phyloP scores from a whole-genome alignment of 768 basidiomycete genomes.

The Gymnopilus dilepis region DNA sequence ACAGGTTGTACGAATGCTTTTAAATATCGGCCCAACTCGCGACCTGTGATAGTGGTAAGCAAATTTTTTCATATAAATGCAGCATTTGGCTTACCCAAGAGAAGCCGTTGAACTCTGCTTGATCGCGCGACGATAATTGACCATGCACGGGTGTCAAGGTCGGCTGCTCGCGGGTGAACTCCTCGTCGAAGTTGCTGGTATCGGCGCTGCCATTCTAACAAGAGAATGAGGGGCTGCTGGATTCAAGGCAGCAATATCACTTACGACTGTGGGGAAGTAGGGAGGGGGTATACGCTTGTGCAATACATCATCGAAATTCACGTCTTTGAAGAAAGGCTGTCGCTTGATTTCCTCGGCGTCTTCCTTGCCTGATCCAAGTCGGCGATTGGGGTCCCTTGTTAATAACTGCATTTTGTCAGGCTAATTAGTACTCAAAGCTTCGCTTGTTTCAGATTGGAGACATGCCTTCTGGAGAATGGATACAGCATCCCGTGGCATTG shows the following conservation, averaged over 20 bases:
- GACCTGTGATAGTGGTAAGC: slow-evolving; percentile 35
- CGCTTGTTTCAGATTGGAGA: slow-evolving; percentile 22
- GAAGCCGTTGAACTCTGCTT: slow-evolving; percentile 96
- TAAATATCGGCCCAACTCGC: slow-evolving; percentile 67
- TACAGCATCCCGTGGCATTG: slow-evolving; percentile 97
- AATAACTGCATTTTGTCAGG: slow-evolving; percentile 79
- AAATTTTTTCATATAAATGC: neutral
- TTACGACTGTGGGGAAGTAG: slow-evolving; percentile 94
- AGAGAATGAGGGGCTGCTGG: neutral
- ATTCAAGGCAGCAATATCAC: slow-evolving; percentile 31
- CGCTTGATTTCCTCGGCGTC: slow-evolving; percentile 98
- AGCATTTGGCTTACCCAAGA: slow-evolving; percentile 71
- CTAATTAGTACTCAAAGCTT: too few relatives aligned
- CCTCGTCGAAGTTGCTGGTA: slow-evolving; percentile 94
- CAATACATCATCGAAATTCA: slow-evolving; percentile 95
- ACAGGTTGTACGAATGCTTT: slow-evolving; percentile 31
- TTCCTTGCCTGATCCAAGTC: slow-evolving; percentile 88
- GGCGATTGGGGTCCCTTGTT: slow-evolving; percentile 88
- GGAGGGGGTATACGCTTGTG: slow-evolving; percentile 97
- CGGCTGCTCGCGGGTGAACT: slow-evolving; percentile 96
- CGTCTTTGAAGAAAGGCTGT: slow-evolving; percentile 98
- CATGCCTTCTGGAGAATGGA: slow-evolving; percentile 91
- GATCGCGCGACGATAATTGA: slow-evolving; percentile 87
- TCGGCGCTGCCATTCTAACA: slow-evolving; percentile 81
- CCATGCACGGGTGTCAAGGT: slow-evolving; percentile 97